Base-by-base conservation (phyloP, 345 rosid species). In the Citrus hindsii region DNA sequence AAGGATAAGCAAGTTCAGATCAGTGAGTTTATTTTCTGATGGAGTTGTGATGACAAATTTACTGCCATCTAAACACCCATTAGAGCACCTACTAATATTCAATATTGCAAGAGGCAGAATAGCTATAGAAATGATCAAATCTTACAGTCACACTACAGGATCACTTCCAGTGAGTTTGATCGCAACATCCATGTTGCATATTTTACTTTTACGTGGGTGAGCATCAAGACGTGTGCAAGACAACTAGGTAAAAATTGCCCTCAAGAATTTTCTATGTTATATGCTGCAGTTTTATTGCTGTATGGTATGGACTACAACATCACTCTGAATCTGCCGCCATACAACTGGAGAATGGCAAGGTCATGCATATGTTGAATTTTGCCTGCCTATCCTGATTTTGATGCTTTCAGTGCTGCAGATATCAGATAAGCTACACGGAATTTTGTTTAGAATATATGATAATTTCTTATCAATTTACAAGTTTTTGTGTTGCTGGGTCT, bases 11-110 rank as follows among this genome's bases (percentile, higher is more conserved):
- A 8, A 7, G 78, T 71, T 76, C 90, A 87, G 81, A 86, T 90
- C 19, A 88, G 86, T 66, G 96, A 90, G 79, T 86, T 86, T 81
- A 89, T 90, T 76, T 92, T 92, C 82, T 92, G 82, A 88, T 59
- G 7, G 67, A 27, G 40, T 68, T 37, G 2, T 55, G 10, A 28
- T 24, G 33, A 68, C 64, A 27, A 77, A 75, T 13, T 9, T 24
- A 58, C 71, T n/a, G 22, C 59, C n/a, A 9, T 56, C 33, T 55
- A 13, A 37, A 1, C 46, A 8, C 48, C 8, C 65, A 24, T 14
- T 24, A 30, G 12, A 28, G 19, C 46, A 72, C 76, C 51, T 73
- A 35, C 6, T 58, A 21, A 35, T 37, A n/a, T 56, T 37, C 77
- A 60, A 22, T 56, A 14, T n/a, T 37, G 24, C 35, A 0, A 53